Percentiles rank a stretch among this genome's conserved stretches.
Conservation (phyloP, 2,329 filamentous ascomycete genomes). For the Nemania diffusa region DNA sequence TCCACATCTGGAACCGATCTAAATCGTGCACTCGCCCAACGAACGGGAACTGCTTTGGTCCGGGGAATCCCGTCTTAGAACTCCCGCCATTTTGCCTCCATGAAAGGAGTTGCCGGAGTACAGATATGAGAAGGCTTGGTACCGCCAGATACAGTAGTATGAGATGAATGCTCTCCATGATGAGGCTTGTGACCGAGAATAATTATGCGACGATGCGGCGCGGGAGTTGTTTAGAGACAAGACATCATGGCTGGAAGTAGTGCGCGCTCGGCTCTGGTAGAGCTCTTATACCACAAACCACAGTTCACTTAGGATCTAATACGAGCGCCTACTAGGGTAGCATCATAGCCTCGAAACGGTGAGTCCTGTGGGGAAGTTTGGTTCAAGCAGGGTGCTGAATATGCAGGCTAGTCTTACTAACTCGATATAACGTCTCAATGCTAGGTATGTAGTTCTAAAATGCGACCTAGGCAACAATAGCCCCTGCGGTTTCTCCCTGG, state of each 20-base stretch:
- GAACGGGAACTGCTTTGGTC: conserved; percentile 59
- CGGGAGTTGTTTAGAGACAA: conserved; percentile 5
- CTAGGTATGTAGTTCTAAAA: not conserved
- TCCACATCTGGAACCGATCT: conserved; percentile 59
- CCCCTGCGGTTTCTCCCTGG: not conserved
- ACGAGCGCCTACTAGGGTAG: not conserved
- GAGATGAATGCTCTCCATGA: conserved; percentile 54
- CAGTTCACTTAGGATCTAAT: not conserved
- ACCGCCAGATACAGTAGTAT: conserved; percentile 59
- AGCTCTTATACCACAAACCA: conserved; percentile 27
- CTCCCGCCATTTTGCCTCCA: conserved; percentile 47
- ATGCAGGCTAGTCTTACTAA: conserved; percentile 16
- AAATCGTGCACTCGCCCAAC: conserved; percentile 62
- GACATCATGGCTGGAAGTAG: not conserved
- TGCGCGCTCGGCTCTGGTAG: conserved; percentile 1
- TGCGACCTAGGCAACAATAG: not conserved
- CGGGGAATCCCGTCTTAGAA: conserved; percentile 53
- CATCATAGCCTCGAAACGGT: conserved; percentile 8
- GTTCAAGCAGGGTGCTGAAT: conserved; percentile 7
- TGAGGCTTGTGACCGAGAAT: conserved; percentile 11
- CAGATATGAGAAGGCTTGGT: conserved; percentile 57
- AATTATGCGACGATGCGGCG: conserved; percentile 1
- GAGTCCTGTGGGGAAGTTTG: conserved; percentile 17
- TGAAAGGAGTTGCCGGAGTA: conserved; percentile 52
- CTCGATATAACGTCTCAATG: conserved; percentile 12